Percentiles rank a stretch among this genome's conserved stretches.
phyloP scores from a whole-genome alignment of 331 rosid species.

The Malus hybrid region DNA sequence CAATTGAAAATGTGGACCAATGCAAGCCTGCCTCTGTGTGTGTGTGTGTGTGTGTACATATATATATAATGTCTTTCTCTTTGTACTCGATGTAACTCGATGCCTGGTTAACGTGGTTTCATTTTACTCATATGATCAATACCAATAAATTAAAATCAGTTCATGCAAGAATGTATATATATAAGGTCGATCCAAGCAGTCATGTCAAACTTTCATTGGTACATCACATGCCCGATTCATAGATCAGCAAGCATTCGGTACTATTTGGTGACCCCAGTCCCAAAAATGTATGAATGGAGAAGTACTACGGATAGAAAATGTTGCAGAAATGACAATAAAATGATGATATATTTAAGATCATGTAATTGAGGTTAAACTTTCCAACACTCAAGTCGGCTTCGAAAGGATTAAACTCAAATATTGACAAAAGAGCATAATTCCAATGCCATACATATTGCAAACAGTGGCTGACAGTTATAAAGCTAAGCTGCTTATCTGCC shows the following conservation, averaged over 20 bases:
- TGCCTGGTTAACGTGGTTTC: neutral
- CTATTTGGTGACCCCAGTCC: neutral
- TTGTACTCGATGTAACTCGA: neutral
- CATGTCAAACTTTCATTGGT: neutral
- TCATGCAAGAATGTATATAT: neutral
- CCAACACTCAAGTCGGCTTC: neutral
- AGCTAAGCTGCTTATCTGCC: neutral
- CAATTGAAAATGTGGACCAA: conserved; percentile 15
- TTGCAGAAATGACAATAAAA: neutral
- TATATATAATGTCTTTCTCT: neutral
- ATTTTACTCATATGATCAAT: neutral
- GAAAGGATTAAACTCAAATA: neutral
- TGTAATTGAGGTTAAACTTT: neutral
- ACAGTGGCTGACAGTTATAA: conserved; percentile 7
- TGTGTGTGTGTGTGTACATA: no score
- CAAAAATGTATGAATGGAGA: neutral
- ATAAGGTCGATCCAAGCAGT: conserved; percentile 2
- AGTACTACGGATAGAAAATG: neutral
- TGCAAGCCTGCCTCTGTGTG: neutral
- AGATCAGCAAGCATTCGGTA: neutral
- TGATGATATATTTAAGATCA: neutral
- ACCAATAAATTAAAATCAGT: neutral
- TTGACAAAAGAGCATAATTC: neutral
- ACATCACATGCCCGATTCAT: conserved; percentile 10
- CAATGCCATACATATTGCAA: neutral